Conservation (phyloP, 1,284 basidiomycete species). For the Calocybe gambosa region DNA sequence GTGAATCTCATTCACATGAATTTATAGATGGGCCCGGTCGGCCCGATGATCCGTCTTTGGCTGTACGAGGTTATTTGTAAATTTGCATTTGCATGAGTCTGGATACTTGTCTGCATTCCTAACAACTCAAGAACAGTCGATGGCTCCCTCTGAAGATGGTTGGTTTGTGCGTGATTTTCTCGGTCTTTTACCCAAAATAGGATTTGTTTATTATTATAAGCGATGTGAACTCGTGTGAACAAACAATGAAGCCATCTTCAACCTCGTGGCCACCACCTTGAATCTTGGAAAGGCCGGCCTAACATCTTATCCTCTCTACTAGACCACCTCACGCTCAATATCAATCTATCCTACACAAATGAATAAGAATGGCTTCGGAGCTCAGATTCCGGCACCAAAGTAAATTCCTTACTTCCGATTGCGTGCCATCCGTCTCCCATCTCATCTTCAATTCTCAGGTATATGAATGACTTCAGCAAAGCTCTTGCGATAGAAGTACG, state of each 20-base stretch:
- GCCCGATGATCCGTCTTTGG: too few species aligned
- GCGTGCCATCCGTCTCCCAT: not conserved
- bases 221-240: too few species aligned
- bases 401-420: not conserved
- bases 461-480: constrained; percentile 68
- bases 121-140: too few species aligned
- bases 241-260: too few species aligned
- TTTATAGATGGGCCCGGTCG: not conserved
- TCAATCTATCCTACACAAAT: not conserved
- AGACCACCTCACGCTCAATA: not conserved
- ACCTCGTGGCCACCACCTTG: not conserved
- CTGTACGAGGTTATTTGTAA: too few species aligned
- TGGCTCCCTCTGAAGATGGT: too few species aligned
- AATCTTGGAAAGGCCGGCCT: not conserved
- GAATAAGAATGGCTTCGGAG: constrained; percentile 13
- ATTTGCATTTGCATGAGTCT: too few species aligned
- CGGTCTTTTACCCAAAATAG: too few species aligned
- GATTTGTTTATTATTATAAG: too few species aligned
- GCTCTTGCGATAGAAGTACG: constrained; percentile 70
- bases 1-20: not conserved
- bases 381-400: constrained; percentile 11
- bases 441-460: constrained; percentile 20
- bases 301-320: not conserved
- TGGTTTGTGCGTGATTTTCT: too few species aligned
- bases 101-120: too few species aligned